phyloP scores from a whole-genome alignment of 805 yeast genomes.

The Hanseniaspora nectarophila region DNA sequence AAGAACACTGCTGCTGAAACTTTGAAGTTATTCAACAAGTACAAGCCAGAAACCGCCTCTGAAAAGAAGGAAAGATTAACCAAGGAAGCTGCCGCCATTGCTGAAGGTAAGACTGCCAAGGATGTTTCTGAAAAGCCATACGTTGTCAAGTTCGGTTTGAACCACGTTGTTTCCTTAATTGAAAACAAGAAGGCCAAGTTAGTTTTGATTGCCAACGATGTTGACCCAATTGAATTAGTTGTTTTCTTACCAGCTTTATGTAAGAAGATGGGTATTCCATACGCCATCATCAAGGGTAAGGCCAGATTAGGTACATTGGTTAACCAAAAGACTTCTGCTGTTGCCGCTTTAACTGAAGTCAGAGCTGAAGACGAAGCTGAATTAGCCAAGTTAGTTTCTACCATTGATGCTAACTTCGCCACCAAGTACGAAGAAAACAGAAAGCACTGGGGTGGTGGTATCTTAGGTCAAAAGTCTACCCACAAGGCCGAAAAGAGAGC shows the following conservation, averaged over 20 bases:
- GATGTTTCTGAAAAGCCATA: conserved; percentile 95
- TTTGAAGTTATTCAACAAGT: conserved; percentile 95
- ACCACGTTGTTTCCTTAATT: conserved; percentile 93
- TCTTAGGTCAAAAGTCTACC: conserved; percentile 88
- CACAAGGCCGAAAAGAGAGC: conserved; percentile 72
- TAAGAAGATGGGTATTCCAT: conserved; percentile 99
- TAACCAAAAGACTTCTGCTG: conserved; percentile 95
- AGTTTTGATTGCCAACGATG: conserved; percentile 96
- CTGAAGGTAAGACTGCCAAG: conserved; percentile 94
- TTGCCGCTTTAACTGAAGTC: conserved; percentile 94
- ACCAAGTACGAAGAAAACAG: conserved; percentile 92
- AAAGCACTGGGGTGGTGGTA: conserved; percentile 99
- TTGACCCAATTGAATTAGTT: conserved; percentile 97
- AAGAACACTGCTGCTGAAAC: conserved; percentile 97
- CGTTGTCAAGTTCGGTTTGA: conserved; percentile 94
- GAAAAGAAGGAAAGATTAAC: conserved; percentile 99
- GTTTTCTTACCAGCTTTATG: conserved; percentile 96
- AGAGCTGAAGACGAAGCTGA: conserved; percentile 88
- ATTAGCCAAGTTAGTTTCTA: conserved; percentile 81
- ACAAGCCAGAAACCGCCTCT: conserved; percentile 94
- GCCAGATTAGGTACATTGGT: conserved; percentile 96
- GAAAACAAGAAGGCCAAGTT: conserved; percentile 98
- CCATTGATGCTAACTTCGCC: conserved; percentile 84
- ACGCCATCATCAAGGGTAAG: conserved; percentile 96
- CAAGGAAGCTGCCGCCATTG: conserved; percentile 97